Evolutionary conservation across 2,329 filamentous ascomycete species (phyloP), one percentile per base, ranked within the genome.

Genomic region (Torrubiellomyces zombiae): DNA sequence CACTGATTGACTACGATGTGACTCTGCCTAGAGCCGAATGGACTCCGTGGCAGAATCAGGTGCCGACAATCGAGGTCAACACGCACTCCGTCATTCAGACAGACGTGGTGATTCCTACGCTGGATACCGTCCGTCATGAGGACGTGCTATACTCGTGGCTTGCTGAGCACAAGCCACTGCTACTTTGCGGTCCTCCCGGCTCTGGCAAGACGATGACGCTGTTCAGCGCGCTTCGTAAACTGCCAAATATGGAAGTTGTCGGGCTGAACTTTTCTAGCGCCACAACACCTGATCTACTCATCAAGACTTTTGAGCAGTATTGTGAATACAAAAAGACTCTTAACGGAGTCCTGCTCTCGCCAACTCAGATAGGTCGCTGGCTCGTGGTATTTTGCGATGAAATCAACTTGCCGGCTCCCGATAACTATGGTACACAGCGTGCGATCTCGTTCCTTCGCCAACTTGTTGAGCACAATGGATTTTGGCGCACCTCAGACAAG

Each of bases 201-300:
- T 98, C 89, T 25, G 89, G 89, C 63, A 99, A 99, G 60, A 99
- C 89, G 4, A 99, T 99, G 89, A 99, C 89, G 8, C 61, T 99
- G 9, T 99, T 99, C 60, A 94, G 86, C 47, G 89, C 89, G 17
- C 69, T 99, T 27, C 76, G 89, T 35, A 98, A 98, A 53, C 62
- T 98, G 29, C 86, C 86, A 4, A 94, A 94, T 47, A 94, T 98
- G 85, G 89, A 98, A 53, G 83, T 94, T 29, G 91, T 98, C 16
- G 89, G 89, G 24, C 80, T 99, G 47, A 99, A 99, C 55, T 98
- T 99, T 51, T 98, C 91, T 4, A 98, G 89, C 40, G 91, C 89
- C 2, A 99, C 91, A 1, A 98, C 89, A 1, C 91, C 89, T 1
- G 91, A 98, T 50, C 70, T 99, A 15, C 68, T 99, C 33, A 85